These are phyloP conservation scores for Calocybe indica DNA, from an alignment of 768 basidiomycete species.

Conservation along the genomic window DNA sequence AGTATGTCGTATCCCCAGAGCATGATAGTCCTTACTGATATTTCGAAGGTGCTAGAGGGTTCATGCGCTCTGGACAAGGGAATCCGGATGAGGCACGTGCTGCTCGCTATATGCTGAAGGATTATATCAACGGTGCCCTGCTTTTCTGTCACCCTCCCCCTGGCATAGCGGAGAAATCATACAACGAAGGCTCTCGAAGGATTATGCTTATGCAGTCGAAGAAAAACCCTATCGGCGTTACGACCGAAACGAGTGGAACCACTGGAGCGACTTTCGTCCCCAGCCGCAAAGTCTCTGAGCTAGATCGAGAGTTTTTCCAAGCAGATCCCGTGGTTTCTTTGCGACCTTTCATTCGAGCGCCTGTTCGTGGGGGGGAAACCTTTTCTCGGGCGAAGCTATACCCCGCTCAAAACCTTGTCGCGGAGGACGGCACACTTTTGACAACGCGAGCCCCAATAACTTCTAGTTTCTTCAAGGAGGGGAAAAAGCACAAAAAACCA, in stretches of 20 bases:
- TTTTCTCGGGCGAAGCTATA: conserved; percentile 64
- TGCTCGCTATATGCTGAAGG: conserved; percentile 89
- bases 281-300: conserved; percentile 53
- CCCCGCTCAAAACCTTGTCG: conserved; percentile 80
- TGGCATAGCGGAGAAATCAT: conserved; percentile 51
- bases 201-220: neutral
- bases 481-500: conserved; percentile 83
- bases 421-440: conserved; percentile 66
- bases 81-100: conserved; percentile 96
- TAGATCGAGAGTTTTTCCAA: conserved; percentile 79
- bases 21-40: conserved; percentile 8
- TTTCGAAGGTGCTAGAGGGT: conserved; percentile 83
- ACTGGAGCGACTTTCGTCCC: too few relatives aligned
- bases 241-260: too few relatives aligned
- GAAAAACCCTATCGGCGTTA: too few relatives aligned
- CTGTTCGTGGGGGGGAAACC: conserved; percentile 46
- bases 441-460: conserved; percentile 37
- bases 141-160: conserved; percentile 92
- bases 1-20: conserved; percentile 49
- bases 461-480: conserved; percentile 33
- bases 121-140: conserved; percentile 93
- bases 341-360: conserved; percentile 60
- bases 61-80: conserved; percentile 88
- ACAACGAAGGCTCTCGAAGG: conserved; percentile 55
- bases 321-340: conserved; percentile 43